These are phyloP conservation scores for Exophiala bonariae DNA, from an alignment of 2,329 filamentous ascomycete species.

Conservation along the genomic window DNA sequence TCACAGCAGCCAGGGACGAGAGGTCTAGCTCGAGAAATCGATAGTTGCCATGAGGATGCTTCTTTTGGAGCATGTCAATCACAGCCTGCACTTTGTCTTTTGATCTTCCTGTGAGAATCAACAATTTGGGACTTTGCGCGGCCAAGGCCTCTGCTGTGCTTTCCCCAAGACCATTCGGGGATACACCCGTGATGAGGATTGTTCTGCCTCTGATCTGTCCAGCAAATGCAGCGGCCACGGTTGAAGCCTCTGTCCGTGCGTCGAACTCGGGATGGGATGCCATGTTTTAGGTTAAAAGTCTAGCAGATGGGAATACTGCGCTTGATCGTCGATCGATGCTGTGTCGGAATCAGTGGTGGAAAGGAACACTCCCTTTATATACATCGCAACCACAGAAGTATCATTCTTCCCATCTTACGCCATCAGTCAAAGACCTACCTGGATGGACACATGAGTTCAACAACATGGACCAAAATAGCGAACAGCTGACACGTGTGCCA, in stretches of 20 bases:
- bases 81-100: conserved; percentile 34
- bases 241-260: conserved; percentile 6
- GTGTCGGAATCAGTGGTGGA: too few relatives aligned
- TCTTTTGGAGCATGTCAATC: conserved; percentile 25
- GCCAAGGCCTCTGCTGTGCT: conserved; percentile 38
- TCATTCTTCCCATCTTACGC: too few relatives aligned
- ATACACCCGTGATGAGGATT: conserved; percentile 44
- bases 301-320: not conserved
- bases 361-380: too few relatives aligned
- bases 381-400: too few relatives aligned
- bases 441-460: too few relatives aligned
- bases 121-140: conserved; percentile 30
- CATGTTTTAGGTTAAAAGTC: too few relatives aligned
- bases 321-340: too few relatives aligned
- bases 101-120: conserved; percentile 43
- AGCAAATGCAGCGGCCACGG: conserved; percentile 23
- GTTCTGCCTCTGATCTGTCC: conserved; percentile 28
- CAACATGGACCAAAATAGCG: too few relatives aligned
- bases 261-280: conserved; percentile 11
- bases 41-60: conserved; percentile 24
- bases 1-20: conserved; percentile 32
- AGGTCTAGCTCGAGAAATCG: conserved; percentile 37
- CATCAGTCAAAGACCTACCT: too few relatives aligned
- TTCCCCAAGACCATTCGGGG: conserved; percentile 38
- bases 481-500: too few relatives aligned